phyloP scores from a whole-genome alignment of 371 early-diverging fungal species.

The Mortierella sp. region DNA sequence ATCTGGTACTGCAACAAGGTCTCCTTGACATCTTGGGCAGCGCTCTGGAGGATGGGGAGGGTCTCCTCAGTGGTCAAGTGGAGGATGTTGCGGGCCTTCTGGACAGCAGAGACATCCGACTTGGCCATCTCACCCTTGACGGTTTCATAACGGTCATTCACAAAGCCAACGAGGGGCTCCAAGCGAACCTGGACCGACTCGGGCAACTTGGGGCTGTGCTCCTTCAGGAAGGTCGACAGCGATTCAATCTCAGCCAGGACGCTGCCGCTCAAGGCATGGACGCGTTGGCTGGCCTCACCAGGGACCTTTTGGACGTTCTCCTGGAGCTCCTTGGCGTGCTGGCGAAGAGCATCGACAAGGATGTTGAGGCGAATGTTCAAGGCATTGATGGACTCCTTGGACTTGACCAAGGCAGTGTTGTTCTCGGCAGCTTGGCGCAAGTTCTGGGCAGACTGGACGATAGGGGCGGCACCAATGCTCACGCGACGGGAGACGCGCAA shows the following conservation, averaged over 20 bases:
- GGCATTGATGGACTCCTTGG: constrained; percentile 45
- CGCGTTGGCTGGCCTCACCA: constrained; percentile 34
- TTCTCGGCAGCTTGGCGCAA: constrained; percentile 45
- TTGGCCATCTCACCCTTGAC: constrained; percentile 60
- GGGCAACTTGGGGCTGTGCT: constrained; percentile 58
- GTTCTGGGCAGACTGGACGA: constrained; percentile 34
- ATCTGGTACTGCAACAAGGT: constrained; percentile 48
- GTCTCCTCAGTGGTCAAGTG: constrained; percentile 61
- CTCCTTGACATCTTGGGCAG: constrained; percentile 61
- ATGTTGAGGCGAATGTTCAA: constrained; percentile 44
- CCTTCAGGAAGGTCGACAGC: constrained; percentile 59
- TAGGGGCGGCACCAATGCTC: constrained; percentile 35
- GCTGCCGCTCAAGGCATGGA: constrained; percentile 34
- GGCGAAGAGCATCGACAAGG: constrained; percentile 36
- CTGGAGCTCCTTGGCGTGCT: constrained; percentile 48
- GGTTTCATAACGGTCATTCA: constrained; percentile 60
- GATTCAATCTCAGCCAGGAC: constrained; percentile 54
- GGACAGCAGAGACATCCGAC: constrained; percentile 58
- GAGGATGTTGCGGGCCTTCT: constrained; percentile 67
- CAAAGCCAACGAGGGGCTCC: constrained; percentile 60
- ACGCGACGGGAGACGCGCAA: constrained; percentile 49
- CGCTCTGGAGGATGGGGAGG: constrained; percentile 61
- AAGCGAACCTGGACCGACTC: constrained; percentile 62
- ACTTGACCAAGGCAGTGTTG: constrained; percentile 47
- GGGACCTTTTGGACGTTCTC: constrained; percentile 45